A percentile compares a stretch with the other conserved stretches of the same genome.
These are phyloP conservation scores for Cutaneotrichosporon dermatis DNA, from an alignment of 1,284 basidiomycete species.

Conservation along the genomic window DNA sequence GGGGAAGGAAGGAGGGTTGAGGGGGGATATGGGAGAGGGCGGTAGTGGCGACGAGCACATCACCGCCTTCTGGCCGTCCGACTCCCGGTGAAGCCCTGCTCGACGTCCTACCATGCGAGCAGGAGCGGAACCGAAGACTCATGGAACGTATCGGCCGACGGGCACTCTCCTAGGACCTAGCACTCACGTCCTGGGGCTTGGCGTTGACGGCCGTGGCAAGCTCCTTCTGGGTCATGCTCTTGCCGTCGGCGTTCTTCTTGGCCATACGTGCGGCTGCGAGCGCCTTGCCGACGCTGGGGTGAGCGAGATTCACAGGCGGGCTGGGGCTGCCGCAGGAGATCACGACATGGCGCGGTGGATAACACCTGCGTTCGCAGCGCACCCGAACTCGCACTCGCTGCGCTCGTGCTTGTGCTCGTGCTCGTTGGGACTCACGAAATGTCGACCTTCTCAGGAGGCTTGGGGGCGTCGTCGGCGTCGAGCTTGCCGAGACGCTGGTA, in stretches of 20 bases:
- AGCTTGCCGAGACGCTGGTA: slow-evolving; percentile 91
- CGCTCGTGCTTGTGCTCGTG: too few relatives aligned
- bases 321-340: too few relatives aligned
- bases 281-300: slow-evolving; percentile 56
- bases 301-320: neutral
- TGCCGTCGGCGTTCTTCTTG: slow-evolving; percentile 49
- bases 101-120: too few relatives aligned
- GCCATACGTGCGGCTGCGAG: slow-evolving; percentile 76
- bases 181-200: slow-evolving; percentile 48
- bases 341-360: neutral
- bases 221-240: slow-evolving; percentile 75
- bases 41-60: neutral
- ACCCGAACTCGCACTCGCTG: too few relatives aligned
- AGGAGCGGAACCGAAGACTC: too few relatives aligned
- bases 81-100: too few relatives aligned
- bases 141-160: too few relatives aligned
- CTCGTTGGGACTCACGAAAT: slow-evolving; percentile 30
- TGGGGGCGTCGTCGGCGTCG: slow-evolving; percentile 92
- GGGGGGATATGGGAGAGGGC: neutral
- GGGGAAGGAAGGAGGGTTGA: too few relatives aligned
- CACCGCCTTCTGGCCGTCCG: too few relatives aligned
- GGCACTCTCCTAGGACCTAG: neutral
- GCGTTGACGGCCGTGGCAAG: slow-evolving; percentile 62
- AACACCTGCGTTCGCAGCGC: too few relatives aligned
- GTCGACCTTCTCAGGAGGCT: slow-evolving; percentile 80